These are phyloP conservation scores for Cylindrodendrum hubeiense DNA, from an alignment of 2,329 filamentous ascomycete species.

Conservation along the genomic window DNA sequence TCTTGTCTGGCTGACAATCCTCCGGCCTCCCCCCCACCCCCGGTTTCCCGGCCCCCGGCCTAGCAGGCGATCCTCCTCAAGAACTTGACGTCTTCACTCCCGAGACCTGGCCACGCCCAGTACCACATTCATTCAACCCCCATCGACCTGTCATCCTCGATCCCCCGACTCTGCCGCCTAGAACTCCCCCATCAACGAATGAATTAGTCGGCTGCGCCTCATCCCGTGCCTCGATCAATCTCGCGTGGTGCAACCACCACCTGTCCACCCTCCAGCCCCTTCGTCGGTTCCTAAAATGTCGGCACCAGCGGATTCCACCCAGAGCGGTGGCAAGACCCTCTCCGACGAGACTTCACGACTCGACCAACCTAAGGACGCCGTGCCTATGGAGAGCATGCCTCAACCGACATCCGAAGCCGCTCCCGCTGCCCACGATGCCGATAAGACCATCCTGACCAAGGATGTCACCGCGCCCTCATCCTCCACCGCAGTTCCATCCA, in stretches of 20 bases:
- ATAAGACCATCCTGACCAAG: constrained; percentile 29
- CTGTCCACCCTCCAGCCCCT: constrained; percentile 34
- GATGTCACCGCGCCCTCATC: constrained; percentile 32
- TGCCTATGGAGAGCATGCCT: constrained; percentile 52
- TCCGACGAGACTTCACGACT: constrained; percentile 46
- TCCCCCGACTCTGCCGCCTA: constrained; percentile 21
- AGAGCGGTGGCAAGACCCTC: constrained; percentile 47
- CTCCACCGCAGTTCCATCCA: constrained; percentile 28
- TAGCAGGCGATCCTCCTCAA: constrained; percentile 40
- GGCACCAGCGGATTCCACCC: constrained; percentile 49
- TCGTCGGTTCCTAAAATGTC: constrained; percentile 44
- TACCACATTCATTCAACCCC: constrained; percentile 28
- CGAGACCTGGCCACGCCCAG: constrained; percentile 39
- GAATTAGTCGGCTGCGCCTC: constrained; percentile 33
- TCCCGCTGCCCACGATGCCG: constrained; percentile 32
- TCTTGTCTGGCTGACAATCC: constrained; percentile 41
- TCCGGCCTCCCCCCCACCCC: constrained; percentile 43
- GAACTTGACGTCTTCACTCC: constrained; percentile 48
- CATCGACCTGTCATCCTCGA: constrained; percentile 33
- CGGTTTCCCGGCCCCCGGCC: constrained; percentile 43
- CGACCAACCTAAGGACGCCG: constrained; percentile 52
- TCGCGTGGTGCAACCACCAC: constrained; percentile 44
- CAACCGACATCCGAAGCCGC: constrained; percentile 36
- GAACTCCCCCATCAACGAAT: constrained; percentile 27
- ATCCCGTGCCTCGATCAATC: constrained; percentile 27